Evolutionary conservation across 2,329 filamentous ascomycete species (phyloP).

Genomic region (Penicillium sp.): DNA sequence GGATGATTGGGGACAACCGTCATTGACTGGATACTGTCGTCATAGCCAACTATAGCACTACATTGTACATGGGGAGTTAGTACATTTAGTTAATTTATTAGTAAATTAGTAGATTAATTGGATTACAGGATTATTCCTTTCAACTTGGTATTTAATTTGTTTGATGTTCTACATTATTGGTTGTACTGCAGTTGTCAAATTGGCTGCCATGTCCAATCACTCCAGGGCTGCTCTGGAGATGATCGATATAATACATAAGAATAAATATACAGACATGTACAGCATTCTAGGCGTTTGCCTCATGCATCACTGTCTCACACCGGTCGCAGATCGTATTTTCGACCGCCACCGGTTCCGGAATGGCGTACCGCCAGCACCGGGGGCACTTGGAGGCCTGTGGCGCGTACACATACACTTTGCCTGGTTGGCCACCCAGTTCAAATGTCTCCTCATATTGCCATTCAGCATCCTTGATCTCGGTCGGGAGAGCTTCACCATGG

Average conservation of each 20-base stretch:
- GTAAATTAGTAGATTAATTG: neutral
- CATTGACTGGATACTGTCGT: constrained; percentile 5
- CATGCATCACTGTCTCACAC: constrained; percentile 58
- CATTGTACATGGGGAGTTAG: neutral
- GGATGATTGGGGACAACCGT: constrained; percentile 2
- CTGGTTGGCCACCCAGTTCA: constrained; percentile 29
- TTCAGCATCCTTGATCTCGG: constrained; percentile 25
- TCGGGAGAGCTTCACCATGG: constrained; percentile 22
- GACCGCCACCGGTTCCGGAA: constrained; percentile 38
- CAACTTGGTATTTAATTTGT: neutral
- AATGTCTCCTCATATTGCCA: constrained; percentile 41
- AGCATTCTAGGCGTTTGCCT: constrained; percentile 8
- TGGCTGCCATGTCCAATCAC: neutral
- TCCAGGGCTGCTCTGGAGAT: neutral
- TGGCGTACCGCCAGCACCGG: constrained; percentile 80
- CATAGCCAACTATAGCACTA: neutral
- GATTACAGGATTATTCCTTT: neutral
- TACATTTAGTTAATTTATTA: neutral
- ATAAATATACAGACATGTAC: constrained; percentile 3
- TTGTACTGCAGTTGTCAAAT: constrained; percentile 1
- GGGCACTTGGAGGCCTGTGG: constrained; percentile 61
- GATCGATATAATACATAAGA: constrained; percentile 1
- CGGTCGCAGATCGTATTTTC: constrained; percentile 61
- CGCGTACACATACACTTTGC: constrained; percentile 37
- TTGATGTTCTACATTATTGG: neutral